phyloP scores from a whole-genome alignment of 208 protist genomes.

The Acanthamoeba sp. region DNA sequence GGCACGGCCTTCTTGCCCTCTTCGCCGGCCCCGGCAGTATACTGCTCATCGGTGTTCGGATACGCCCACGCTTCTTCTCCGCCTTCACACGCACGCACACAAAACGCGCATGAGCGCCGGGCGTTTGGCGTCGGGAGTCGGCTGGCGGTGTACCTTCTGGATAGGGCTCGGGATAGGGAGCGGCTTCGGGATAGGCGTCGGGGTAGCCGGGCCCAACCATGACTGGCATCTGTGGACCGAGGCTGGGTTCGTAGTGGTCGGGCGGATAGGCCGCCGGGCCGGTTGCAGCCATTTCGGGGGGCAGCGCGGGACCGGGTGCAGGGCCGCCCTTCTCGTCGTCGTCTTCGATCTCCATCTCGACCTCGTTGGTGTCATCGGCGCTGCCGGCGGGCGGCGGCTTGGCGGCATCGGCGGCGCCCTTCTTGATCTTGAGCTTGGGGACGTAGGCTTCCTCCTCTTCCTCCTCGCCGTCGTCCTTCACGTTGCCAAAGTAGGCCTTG shows the following conservation, averaged over 20 bases:
- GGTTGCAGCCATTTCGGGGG: background rate
- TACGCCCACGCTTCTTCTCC: conserved; percentile 8
- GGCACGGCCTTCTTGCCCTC: background rate
- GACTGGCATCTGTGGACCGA: background rate
- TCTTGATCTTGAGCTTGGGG: conserved; percentile 46
- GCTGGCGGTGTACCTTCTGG: background rate
- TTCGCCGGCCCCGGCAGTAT: background rate
- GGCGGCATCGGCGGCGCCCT: background rate
- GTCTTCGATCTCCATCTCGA: conserved; percentile 23
- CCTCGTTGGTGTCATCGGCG: background rate
- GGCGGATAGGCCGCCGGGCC: background rate
- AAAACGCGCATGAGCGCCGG: background rate
- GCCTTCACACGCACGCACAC: background rate
- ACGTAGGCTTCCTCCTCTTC: conserved; percentile 57
- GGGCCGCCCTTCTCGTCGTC: conserved; percentile 2
- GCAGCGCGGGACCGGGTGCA: background rate
- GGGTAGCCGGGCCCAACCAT: background rate
- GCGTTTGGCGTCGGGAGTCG: no score
- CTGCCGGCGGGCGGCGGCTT: background rate
- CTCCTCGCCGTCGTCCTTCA: conserved; percentile 17
- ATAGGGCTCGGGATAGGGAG: background rate
- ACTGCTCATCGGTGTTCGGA: background rate
- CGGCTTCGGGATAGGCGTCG: background rate
- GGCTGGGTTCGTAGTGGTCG: background rate
- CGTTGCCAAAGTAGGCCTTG: conserved; percentile 42